Base-by-base conservation (phyloP, 2,329 filamentous ascomycete species). In the Aspergillus ochraceus region DNA sequence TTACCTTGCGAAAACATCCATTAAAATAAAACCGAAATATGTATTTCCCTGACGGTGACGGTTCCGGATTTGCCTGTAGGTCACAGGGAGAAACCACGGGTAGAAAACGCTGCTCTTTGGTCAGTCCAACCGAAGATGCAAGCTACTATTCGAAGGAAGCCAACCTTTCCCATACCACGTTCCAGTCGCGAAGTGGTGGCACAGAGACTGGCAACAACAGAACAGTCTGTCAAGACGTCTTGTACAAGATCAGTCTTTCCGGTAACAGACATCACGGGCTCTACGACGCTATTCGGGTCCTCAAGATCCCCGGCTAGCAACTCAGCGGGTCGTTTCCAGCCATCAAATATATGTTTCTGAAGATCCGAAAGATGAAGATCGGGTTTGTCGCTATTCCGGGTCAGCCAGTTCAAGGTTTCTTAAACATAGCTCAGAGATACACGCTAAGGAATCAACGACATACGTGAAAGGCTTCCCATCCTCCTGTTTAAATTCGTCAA, bases 21-120 rank as follows among this genome's bases (percentile, higher is more conserved):
- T 99, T 99, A 79, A 99, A 98, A 71, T 97, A 90, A 70, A 99
- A 86, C n/a, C 90, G 88, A 57, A 97, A 88, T 12, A 97, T 81
- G 69, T 99, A 99, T 76, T 93, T 96, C 19, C 95, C 94, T 60
- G 89, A 96, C 4, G 83, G 77, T 1, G 94, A 96, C 2, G 89
- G 73, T 20, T 77, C 76, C 0, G 92, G 90, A 6, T 79, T 78
- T 11, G 80, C 78, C 9, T 79, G 80, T 3, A 80, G 72, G 45
- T 95, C 85, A 68, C 88, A 91, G 0, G 95, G 95, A 71, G 90
- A 90, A 62, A 97, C 83, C 30, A 91, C 84, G 4, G 87, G 85
- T 1, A 86, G 82, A 20, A 96, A 83, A 36, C 94, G 83, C 88
- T 92, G 57, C 19, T 6, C 47, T 2, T 17, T 42, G 14, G 19